Base-by-base conservation (phyloP, 1,139 yeast genomes). In the Candida sp. region DNA sequence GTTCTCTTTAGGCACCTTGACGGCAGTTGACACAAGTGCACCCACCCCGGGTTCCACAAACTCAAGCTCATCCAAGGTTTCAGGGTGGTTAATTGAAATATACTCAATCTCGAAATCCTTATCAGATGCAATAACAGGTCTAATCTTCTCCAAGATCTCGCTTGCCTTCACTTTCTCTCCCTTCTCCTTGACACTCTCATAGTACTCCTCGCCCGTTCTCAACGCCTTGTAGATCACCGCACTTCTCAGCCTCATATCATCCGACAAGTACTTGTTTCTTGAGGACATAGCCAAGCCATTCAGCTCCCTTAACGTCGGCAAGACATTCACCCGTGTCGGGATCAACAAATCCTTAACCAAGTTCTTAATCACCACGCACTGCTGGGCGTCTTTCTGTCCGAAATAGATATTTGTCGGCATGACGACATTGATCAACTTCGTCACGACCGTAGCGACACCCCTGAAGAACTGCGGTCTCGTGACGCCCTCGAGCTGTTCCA, bases 381-480 rank as follows among this genome's bases (percentile, higher is more conserved):
- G 99, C 69, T 94, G 99, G 50, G 93, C 85, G 67, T 94, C 99
- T 65, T 94, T 94, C 66, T 94, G 98, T 27, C 99, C 99, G 74
- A 94, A 93, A 69, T 91, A 94, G 1, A 94, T 91, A 27, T 69
- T 69, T 1, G 83, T 83, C 2, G 99, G 97, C 26, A 75, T 73
- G 2, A 88, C 90, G 23, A 88, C 82, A 65, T 93, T 91, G 55
- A 94, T 78, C 38, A 94, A 75, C 65, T 94, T 94, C 30, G 93
- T 81, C 6, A 94, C 97, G 3, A 94, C 89, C 0, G 99, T 94
- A 23, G 98, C 96, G 8, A 94, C 99, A 7, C 99, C 99, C 52
- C 98, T 79, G 77, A 94, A 94, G 66, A 94, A 94, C 50, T 88
- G 91, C 3, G 99, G 99, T 56, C 99, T 77, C 7, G 89, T 79